Base-by-base conservation (phyloP, 2,329 filamentous ascomycete genomes). In the Monilinia polystroma region DNA sequence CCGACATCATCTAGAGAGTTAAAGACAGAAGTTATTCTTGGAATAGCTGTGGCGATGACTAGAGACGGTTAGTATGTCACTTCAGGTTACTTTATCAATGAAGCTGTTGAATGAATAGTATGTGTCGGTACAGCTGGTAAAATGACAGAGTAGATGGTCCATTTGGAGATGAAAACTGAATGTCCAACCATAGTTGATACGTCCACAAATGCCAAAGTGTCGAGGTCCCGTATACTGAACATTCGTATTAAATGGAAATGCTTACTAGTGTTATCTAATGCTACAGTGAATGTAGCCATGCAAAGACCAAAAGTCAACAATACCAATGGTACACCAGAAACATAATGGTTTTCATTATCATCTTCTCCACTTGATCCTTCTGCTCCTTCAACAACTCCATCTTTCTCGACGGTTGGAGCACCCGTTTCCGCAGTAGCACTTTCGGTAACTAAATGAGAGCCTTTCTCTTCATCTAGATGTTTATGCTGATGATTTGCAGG, bases 281-380 rank as follows among this genome's bases (percentile, higher is more conserved):
- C 67, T 35, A 68, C 67, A 1, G 59, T 66, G 35, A 68, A 68
- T 38, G 83, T 78, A 67, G 78, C 79, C 63, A 84, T 73, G 32
- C 81, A 78, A 12, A 85, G 74, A 35, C 82, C 81, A 35, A 82
- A 70, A 23, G 83, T 77, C 65, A 84, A 80, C 66, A 82, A 76
- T 55, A 73, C 72, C 12, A 77, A 66, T 64, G 72, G 70, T 18
- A 73, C 43, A 12, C 72, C 73, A 18, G 68, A 69, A 20, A 75
- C 72, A 68, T 74, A 76, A 14, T 72, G 70, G 43, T 66, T 62
- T 26, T 70, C 66, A 26, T 72, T 71, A 4, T 73, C 73, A 4
- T 67, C 70, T 20, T 70, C 66, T 41, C 68, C 65, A 18, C 16
- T 52, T 11, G 65, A 53, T 11, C 56, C 68, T 49, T 63, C 55